phyloP scores from a whole-genome alignment of 768 basidiomycete genomes.

The Pleurotus tuber-regium region DNA sequence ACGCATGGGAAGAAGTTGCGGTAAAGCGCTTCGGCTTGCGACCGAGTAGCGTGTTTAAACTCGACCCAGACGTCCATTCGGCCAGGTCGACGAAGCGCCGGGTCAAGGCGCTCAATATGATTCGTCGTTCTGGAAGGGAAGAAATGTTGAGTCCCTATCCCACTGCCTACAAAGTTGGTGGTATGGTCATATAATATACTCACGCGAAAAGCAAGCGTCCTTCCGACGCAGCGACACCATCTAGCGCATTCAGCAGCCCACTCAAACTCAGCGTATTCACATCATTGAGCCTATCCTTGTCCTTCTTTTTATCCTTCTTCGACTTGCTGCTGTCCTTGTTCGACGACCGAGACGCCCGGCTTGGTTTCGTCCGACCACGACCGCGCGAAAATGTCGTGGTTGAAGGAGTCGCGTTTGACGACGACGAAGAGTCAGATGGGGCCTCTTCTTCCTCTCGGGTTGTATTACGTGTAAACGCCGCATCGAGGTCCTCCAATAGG shows the following conservation, averaged over 20 bases:
- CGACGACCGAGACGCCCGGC: constrained; percentile 16
- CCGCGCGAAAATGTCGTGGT: neutral
- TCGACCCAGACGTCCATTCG: constrained; percentile 93
- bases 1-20: constrained; percentile 82
- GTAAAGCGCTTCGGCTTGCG: constrained; percentile 86
- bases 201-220: constrained; percentile 88
- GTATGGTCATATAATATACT: constrained; percentile 31
- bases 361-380: neutral
- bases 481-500: constrained; percentile 88
- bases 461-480: constrained; percentile 79
- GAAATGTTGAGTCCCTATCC: constrained; percentile 5
- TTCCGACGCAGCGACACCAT: constrained; percentile 85
- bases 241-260: constrained; percentile 80
- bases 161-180: no score
- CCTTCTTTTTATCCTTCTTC: constrained; percentile 43
- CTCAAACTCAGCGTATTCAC: constrained; percentile 80
- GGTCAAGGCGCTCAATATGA: constrained; percentile 87
- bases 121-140: constrained; percentile 66
- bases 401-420: constrained; percentile 7
- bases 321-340: constrained; percentile 21
- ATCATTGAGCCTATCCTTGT: constrained; percentile 64
- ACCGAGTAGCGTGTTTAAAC: constrained; percentile 82
- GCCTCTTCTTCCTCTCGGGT: constrained; percentile 50
- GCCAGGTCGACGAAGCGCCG: constrained; percentile 88
- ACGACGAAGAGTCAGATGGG: constrained; percentile 16